Evolutionary conservation across 2,329 filamentous ascomycete genomes (phyloP).

Genomic region (Harringtonia lauricola): DNA sequence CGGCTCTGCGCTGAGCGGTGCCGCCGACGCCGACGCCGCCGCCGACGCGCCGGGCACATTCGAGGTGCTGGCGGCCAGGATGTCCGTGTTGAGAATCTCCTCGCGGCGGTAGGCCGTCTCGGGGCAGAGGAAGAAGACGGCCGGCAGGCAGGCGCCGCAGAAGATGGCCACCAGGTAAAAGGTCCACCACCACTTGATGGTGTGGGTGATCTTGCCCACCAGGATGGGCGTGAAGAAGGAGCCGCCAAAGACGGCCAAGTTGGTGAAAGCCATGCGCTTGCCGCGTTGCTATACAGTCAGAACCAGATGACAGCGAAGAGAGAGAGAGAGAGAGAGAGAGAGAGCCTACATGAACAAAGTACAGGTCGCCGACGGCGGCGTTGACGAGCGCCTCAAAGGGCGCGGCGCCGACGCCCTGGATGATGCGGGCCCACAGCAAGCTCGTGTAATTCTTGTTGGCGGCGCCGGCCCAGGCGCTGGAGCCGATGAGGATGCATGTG

Average conservation of each 20-base stretch:
- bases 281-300: constrained; percentile 49
- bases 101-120: constrained; percentile 72
- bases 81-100: constrained; percentile 58
- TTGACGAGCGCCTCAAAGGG: constrained; percentile 89
- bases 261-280: constrained; percentile 72
- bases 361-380: constrained; percentile 79
- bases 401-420: constrained; percentile 78
- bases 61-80: constrained; percentile 26
- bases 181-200: constrained; percentile 73
- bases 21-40: not conserved
- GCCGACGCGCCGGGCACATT: not conserved
- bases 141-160: constrained; percentile 54
- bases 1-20: not conserved
- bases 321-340: not conserved
- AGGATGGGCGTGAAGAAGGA: constrained; percentile 70
- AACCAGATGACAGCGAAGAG: not conserved
- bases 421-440: constrained; percentile 65
- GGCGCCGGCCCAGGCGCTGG: constrained; percentile 68
- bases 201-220: constrained; percentile 71
- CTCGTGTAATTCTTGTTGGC: constrained; percentile 57
- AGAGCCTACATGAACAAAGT: constrained; percentile 57
- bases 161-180: constrained; percentile 89
- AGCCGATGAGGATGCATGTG: constrained; percentile 59
- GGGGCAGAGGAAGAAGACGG: constrained; percentile 69
- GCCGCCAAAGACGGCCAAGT: constrained; percentile 46